Conservation (phyloP, 352 stramenopile genomes). For the Thraustochytrium striatum region DNA sequence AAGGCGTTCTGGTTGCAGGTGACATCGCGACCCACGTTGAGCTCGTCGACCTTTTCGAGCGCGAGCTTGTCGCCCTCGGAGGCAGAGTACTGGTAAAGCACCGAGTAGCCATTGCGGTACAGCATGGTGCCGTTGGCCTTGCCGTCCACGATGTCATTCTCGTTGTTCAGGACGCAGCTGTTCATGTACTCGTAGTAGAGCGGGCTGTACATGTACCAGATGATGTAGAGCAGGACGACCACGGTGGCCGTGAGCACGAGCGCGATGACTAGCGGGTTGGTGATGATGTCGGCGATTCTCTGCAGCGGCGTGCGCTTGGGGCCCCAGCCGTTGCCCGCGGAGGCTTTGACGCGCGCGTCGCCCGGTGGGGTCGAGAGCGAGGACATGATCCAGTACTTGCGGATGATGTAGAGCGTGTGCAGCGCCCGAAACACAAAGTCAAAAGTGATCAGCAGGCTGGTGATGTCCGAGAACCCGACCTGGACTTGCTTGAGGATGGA, state of each 20-base stretch:
- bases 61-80: slow-evolving; percentile 17
- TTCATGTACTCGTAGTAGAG: slow-evolving; percentile 45
- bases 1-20: slow-evolving; percentile 32
- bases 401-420: slow-evolving; percentile 28
- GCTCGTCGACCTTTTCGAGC: slow-evolving; percentile 3
- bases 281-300: slow-evolving; percentile 32
- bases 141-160: slow-evolving; percentile 17
- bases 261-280: slow-evolving; percentile 36
- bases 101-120: slow-evolving; percentile 32
- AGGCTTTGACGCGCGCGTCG: slow-evolving; percentile 27
- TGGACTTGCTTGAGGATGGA: neutral
- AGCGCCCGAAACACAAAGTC: slow-evolving; percentile 38
- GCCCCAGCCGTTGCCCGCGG: slow-evolving; percentile 14
- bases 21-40: slow-evolving; percentile 36
- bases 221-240: neutral
- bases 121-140: slow-evolving; percentile 43
- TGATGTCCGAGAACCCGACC: slow-evolving; percentile 13
- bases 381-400: slow-evolving; percentile 46
- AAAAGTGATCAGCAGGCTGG: slow-evolving; percentile 20
- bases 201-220: slow-evolving; percentile 42
- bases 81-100: slow-evolving; percentile 22
- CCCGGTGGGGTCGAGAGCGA: slow-evolving; percentile 2
- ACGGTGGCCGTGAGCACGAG: neutral
- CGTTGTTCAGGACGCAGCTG: slow-evolving; percentile 11
- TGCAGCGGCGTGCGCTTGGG: slow-evolving; percentile 22